Conservation (phyloP, 805 yeast species). For the Ascoidea tarda region DNA sequence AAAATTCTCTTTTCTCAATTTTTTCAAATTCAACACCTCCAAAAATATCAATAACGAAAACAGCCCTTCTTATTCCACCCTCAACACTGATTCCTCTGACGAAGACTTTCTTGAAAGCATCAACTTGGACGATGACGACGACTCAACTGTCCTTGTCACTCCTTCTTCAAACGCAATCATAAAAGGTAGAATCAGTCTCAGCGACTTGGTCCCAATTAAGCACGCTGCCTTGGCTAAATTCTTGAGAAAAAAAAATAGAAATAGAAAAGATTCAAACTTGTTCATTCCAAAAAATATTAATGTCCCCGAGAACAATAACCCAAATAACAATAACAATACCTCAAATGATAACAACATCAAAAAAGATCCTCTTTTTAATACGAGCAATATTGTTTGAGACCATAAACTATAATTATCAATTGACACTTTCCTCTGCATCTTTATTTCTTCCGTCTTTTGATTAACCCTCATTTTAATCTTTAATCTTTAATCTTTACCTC, state of each 20-base stretch:
- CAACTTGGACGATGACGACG: neutral
- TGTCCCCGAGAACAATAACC: neutral
- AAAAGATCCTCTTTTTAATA: no score
- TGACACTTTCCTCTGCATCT: neutral
- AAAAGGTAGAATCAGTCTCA: slow-evolving; percentile 8
- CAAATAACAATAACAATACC: neutral
- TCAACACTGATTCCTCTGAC: neutral
- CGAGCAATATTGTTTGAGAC: no score
- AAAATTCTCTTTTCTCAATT: neutral
- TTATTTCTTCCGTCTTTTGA: neutral
- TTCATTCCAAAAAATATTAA: slow-evolving; percentile 6
- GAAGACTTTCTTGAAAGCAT: neutral
- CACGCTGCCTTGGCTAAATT: slow-evolving; percentile 7
- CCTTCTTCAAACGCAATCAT: neutral
- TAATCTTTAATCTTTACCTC: no score
- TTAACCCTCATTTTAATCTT: neutral
- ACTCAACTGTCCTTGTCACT: neutral
- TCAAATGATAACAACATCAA: neutral
- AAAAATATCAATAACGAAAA: neutral
- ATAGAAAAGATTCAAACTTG: slow-evolving; percentile 10
- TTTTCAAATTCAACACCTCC: neutral
- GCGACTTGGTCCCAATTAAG: slow-evolving; percentile 5
- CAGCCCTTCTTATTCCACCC: neutral
- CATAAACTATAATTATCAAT: no score
- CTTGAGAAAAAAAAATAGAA: slow-evolving; percentile 7